Base-by-base conservation (phyloP, 2,329 filamentous ascomycete genomes). In the Fusarium drepaniforme region DNA sequence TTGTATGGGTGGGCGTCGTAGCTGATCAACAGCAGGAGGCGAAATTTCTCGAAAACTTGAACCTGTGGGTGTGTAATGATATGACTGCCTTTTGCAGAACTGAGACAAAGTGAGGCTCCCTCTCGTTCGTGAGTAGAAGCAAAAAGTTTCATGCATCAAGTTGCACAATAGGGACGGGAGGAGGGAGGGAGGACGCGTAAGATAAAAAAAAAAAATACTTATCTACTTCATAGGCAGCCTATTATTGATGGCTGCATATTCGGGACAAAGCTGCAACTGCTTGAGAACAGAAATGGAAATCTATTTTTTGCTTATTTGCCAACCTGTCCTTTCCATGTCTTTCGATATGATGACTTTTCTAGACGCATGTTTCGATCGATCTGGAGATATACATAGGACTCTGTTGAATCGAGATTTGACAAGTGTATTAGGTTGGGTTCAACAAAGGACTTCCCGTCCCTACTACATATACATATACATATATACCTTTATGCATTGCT, bases 81-180 rank as follows among this genome's bases (percentile, higher is more conserved):
- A 38, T 59, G 57, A 30, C 57, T 42, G 9, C 13, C 12, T 35
- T 35, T 44, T 44, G 38, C 38, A n/a, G 33, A 12, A 16, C 21
- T 58, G 35, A 58, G 53, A 38, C 33, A 38, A 35, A 35, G 56
- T 58, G 56, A 58, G 56, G 56, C 56, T 58, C 56, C 49, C 49
- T 53, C 49, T 53, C 28, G 49, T 53, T 58, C 56, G 56, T 25
- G 56, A 58, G 21, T 23, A 8, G 11, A 16, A 5, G 4, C 8
- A n/a, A 35, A 35, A 35, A 35, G 33, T 35, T 35, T 35, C 33
- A 35, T 35, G 33, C 33, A n/a, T 57, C 21, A 21, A 15, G 56
- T 58, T 38, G 56, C 56, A 58, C 56, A 15, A 37, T 37, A n/a
- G 53, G 33, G 53, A 57, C 53, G 33, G 53, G 53, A 57, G 28